phyloP scores from a whole-genome alignment of 2,329 filamentous ascomycete genomes.

The Orbilia blumenaviensis region DNA sequence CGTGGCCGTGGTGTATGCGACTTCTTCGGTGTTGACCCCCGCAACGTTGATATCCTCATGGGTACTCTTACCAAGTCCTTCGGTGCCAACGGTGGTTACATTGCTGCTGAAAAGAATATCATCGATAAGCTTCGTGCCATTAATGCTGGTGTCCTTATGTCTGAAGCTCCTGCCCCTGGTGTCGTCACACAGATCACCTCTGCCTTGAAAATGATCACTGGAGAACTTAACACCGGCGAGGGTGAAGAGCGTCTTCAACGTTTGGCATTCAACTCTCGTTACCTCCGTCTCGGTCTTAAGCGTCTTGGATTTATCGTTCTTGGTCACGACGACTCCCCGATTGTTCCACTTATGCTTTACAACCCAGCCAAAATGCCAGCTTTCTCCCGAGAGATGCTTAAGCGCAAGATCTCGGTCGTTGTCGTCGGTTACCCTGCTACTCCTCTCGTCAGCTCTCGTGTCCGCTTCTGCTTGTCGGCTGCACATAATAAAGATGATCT shows the following conservation, averaged over 20 bases:
- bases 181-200: slow-evolving; percentile 91
- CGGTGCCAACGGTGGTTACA: slow-evolving; percentile 95
- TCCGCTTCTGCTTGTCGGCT: slow-evolving; percentile 92
- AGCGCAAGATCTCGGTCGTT: slow-evolving; percentile 95
- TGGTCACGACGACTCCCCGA: slow-evolving; percentile 96
- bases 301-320: slow-evolving; percentile 96
- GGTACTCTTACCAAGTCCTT: slow-evolving; percentile 98
- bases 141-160: slow-evolving; percentile 86
- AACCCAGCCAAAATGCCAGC: slow-evolving; percentile 99
- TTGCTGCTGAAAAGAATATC: slow-evolving; percentile 86
- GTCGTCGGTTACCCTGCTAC: slow-evolving; percentile 97
- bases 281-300: slow-evolving; percentile 96
- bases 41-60: slow-evolving; percentile 94
- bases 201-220: slow-evolving; percentile 86
- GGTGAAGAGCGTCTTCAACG: slow-evolving; percentile 94
- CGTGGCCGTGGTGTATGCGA: slow-evolving; percentile 92
- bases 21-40: slow-evolving; percentile 90
- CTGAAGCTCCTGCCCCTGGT: slow-evolving; percentile 85
- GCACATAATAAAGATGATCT: slow-evolving; percentile 99
- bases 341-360: slow-evolving; percentile 93
- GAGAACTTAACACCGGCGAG: slow-evolving; percentile 86
- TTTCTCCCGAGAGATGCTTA: slow-evolving; percentile 98
- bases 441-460: slow-evolving; percentile 90
- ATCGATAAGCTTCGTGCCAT: slow-evolving; percentile 89
- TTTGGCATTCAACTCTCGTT: slow-evolving; percentile 97